Conservation (phyloP, 805 yeast genomes). For the Barnettozyma salicaria region DNA sequence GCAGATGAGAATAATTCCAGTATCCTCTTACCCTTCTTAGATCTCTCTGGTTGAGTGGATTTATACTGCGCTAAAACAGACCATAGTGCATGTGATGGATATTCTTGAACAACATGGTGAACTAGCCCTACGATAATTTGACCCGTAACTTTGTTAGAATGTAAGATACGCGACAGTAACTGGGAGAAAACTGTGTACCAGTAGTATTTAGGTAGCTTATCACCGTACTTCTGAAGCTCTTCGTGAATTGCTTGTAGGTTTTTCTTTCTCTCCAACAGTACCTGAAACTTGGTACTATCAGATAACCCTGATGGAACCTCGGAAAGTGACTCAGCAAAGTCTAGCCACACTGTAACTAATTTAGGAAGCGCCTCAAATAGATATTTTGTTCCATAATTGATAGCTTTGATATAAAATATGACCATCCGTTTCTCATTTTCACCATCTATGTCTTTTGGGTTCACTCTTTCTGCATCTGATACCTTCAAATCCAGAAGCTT, state of each 20-base stretch:
- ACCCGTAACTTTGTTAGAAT: slow-evolving; percentile 50
- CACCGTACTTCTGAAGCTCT: slow-evolving; percentile 40
- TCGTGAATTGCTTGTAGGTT: slow-evolving; percentile 42
- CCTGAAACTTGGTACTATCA: slow-evolving; percentile 13
- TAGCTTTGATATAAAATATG: slow-evolving; percentile 49
- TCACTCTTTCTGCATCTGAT: slow-evolving; percentile 22
- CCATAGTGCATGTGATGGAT: slow-evolving; percentile 87
- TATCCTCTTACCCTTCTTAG: slow-evolving; percentile 40
- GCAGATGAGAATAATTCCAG: slow-evolving; percentile 26
- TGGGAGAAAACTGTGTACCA: slow-evolving; percentile 90
- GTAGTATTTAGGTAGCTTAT: slow-evolving; percentile 43
- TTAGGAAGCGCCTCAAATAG: slow-evolving; percentile 84
- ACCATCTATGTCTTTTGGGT: slow-evolving; percentile 36
- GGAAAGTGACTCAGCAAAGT: slow-evolving; percentile 41
- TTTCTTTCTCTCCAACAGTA: slow-evolving; percentile 27
- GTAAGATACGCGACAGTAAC: slow-evolving; percentile 70
- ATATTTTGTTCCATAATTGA: slow-evolving; percentile 56
- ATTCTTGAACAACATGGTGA: slow-evolving; percentile 48
- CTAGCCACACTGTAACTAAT: slow-evolving; percentile 87
- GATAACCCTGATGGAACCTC: slow-evolving; percentile 18
- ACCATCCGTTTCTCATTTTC: slow-evolving; percentile 51
- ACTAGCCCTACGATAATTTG: slow-evolving; percentile 54
- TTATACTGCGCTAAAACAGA: slow-evolving; percentile 63
- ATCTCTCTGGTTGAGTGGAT: slow-evolving; percentile 46
- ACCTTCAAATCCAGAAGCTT: slow-evolving; percentile 66